Evolutionary conservation across 2,329 filamentous ascomycete genomes (phyloP).

Genomic region (Eutypa lata): DNA sequence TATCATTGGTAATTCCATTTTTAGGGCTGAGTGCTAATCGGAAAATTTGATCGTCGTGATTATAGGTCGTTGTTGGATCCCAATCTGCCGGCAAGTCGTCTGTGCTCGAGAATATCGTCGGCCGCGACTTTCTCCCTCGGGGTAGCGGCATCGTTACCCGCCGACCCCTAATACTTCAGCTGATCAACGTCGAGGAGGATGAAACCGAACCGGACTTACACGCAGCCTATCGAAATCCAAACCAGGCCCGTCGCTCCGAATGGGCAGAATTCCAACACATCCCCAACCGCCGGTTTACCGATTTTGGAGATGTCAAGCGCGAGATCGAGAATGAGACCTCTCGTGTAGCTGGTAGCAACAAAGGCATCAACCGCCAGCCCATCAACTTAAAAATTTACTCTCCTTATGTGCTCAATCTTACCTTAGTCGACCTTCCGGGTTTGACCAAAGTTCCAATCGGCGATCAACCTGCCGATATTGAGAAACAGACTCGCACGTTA

Average conservation of each 20-base stretch:
- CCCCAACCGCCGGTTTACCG: conserved; percentile 81
- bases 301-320: conserved; percentile 89
- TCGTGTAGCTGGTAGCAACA: conserved; percentile 89
- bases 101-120: conserved; percentile 97
- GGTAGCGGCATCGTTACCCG: conserved; percentile 96
- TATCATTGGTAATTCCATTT: not conserved
- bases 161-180: conserved; percentile 89
- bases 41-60: conserved; percentile 10
- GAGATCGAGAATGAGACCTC: conserved; percentile 98
- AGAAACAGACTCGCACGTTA: conserved; percentile 95
- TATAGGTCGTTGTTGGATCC: conserved; percentile 92
- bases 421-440: conserved; percentile 90
- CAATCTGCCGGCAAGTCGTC: conserved; percentile 98
- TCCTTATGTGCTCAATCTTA: conserved; percentile 92
- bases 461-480: conserved; percentile 94
- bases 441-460: conserved; percentile 98
- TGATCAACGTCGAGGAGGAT: conserved; percentile 92
- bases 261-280: conserved; percentile 98
- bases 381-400: conserved; percentile 99
- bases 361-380: conserved; percentile 94
- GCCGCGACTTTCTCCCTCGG: conserved; percentile 92
- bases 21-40: conserved; percentile 7
- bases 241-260: conserved; percentile 61
- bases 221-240: conserved; percentile 74
- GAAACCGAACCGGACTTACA: conserved; percentile 61